Percentiles rank a stretch among this genome's conserved stretches.
These are phyloP conservation scores for Rhipidocladum racemiflorum DNA, from an alignment of 176 grass and related monocot genomes.

Conservation along the genomic window DNA sequence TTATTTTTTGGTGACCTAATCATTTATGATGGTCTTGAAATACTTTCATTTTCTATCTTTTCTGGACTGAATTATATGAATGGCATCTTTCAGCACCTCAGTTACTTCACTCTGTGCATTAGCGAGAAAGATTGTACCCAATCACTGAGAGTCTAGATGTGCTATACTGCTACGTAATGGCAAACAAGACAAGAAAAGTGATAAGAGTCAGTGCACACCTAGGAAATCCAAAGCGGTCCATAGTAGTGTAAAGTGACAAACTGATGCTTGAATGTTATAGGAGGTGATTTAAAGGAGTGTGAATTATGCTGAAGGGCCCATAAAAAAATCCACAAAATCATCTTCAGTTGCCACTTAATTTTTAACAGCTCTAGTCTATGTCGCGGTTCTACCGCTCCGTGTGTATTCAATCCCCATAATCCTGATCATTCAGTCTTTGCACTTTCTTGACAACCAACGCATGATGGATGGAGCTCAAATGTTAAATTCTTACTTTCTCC, in stretches of 20 bases:
- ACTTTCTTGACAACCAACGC: not conserved
- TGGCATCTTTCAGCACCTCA: not conserved
- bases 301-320: not conserved
- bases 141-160: not conserved
- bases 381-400: not conserved
- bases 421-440: not conserved
- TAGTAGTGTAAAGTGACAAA: not conserved
- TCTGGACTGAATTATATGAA: not conserved
- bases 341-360: not conserved
- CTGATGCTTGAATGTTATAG: not conserved
- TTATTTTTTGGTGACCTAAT: constrained; percentile 11
- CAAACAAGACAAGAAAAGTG: not conserved
- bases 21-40: not conserved
- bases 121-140: not conserved
- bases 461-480: constrained; percentile 14
- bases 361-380: not conserved
- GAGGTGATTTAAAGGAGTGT: not conserved
- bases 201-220: constrained; percentile 2
- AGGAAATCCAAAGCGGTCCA: not conserved
- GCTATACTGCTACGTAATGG: not conserved
- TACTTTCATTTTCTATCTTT: not conserved
- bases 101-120: not conserved
- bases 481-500: not conserved
- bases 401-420: not conserved
- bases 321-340: not conserved